Evolutionary conservation across 2,329 filamentous ascomycete genomes (phyloP).

Genomic region (Rosellinia necatrix): DNA sequence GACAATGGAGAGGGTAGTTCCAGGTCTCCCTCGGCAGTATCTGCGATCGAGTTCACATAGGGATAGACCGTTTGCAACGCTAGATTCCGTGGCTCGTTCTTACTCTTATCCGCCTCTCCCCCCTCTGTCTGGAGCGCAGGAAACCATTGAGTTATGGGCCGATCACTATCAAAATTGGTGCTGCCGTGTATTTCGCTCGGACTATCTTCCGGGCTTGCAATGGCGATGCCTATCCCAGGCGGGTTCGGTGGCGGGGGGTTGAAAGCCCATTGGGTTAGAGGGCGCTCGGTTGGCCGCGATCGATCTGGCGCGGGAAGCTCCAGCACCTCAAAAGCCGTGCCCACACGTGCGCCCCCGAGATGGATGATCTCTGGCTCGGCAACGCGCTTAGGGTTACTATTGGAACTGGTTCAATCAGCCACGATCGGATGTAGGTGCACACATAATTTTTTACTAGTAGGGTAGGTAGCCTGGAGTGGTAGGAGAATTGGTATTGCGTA

Average conservation of each 20-base stretch:
- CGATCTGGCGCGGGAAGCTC: conserved; percentile 23
- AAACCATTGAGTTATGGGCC: conserved; percentile 30
- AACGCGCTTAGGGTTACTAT: conserved; percentile 18
- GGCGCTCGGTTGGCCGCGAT: conserved; percentile 18
- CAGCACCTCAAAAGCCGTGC: conserved; percentile 21
- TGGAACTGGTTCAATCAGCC: conserved; percentile 15
- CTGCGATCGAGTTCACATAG: background rate
- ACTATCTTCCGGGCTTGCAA: conserved; percentile 8
- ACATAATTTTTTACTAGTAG: too few relatives aligned
- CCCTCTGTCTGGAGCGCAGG: conserved; percentile 7
- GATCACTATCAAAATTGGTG: conserved; percentile 6
- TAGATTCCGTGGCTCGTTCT: conserved; percentile 6
- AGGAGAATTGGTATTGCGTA: too few relatives aligned
- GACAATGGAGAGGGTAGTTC: conserved; percentile 18
- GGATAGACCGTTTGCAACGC: conserved; percentile 6
- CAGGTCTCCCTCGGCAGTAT: conserved; percentile 7
- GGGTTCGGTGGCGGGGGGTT: conserved; percentile 23
- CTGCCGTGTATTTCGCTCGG: background rate
- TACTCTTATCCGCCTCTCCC: background rate
- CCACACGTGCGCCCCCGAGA: conserved; percentile 31
- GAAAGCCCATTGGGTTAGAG: conserved; percentile 28
- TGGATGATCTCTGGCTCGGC: conserved; percentile 32
- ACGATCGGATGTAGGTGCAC: too few relatives aligned
- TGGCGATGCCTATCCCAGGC: conserved; percentile 23
- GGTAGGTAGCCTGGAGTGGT: too few relatives aligned